Conservation (phyloP, 164 flowering plant genomes). For the Sextonia rubra region DNA sequence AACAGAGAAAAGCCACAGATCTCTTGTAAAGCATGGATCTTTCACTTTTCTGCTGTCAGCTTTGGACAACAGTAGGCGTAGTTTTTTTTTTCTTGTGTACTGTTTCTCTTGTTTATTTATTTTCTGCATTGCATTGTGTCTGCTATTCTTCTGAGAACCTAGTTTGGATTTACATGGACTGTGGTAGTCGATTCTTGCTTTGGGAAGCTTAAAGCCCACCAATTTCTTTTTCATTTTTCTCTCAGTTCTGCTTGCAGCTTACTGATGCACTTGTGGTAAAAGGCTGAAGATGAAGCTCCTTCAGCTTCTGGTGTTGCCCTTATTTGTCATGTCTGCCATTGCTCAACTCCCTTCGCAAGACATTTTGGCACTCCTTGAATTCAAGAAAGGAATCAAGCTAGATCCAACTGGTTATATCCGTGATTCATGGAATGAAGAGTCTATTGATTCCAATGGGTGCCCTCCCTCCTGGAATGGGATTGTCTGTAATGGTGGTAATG, state of each 20-base stretch:
- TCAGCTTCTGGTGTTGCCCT: slow-evolving; percentile 2
- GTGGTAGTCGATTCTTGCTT: not conserved
- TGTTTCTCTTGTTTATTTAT: no score
- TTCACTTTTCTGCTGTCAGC: no score
- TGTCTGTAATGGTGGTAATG: slow-evolving; percentile 74
- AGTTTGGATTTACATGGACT: no score
- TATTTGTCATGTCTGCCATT: slow-evolving; percentile 16
- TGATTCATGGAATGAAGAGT: slow-evolving; percentile 92
- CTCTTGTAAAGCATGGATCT: not conserved
- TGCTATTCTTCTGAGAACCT: no score
- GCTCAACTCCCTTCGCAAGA: slow-evolving; percentile 92
- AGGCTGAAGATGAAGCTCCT: slow-evolving; percentile 11
- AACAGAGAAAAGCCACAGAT: not conserved
- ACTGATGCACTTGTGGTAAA: not conserved
- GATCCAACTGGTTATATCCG: slow-evolving; percentile 90
- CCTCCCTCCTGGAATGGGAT: slow-evolving; percentile 98
- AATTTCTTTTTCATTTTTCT: no score
- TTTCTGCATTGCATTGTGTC: no score
- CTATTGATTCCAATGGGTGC: slow-evolving; percentile 89
- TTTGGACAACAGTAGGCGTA: no score
- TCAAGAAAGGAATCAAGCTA: slow-evolving; percentile 83
- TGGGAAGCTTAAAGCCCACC: not conserved
- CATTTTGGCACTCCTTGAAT: slow-evolving; percentile 74
- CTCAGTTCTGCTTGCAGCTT: not conserved
- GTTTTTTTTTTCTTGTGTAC: no score